Conservation (phyloP, 2,329 filamentous ascomycete genomes). For the Aspergillus sp. region DNA sequence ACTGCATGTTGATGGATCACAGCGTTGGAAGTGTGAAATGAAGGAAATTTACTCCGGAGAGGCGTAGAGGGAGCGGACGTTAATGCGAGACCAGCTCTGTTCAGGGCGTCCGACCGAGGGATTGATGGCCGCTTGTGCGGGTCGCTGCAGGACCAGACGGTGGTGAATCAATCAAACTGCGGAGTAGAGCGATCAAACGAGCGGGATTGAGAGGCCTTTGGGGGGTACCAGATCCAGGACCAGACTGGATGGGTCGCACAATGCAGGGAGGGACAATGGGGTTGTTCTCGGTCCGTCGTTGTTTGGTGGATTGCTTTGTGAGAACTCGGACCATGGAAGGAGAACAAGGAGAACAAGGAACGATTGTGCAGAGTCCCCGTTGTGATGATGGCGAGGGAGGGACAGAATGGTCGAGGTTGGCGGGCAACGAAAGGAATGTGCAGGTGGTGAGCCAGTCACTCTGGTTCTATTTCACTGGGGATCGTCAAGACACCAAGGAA, state of each 20-base stretch:
- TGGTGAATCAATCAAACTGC: too few relatives aligned
- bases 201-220: background rate
- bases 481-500: background rate
- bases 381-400: background rate
- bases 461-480: background rate
- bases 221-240: background rate
- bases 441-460: slow-evolving; percentile 25
- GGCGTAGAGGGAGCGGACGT: slow-evolving; percentile 3
- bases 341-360: background rate
- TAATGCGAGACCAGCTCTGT: slow-evolving; percentile 33
- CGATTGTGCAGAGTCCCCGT: too few relatives aligned
- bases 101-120: background rate
- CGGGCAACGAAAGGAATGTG: slow-evolving; percentile 33
- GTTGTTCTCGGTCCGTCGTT: background rate
- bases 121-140: too few relatives aligned
- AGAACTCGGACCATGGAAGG: background rate
- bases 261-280: background rate
- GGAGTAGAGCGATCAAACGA: background rate
- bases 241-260: background rate
- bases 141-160: too few relatives aligned
- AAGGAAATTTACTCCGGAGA: slow-evolving; percentile 1
- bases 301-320: too few relatives aligned
- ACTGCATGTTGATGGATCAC: slow-evolving; percentile 18
- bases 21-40: background rate
- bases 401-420: too few relatives aligned